These are phyloP conservation scores for Stagonosporopsis rhizophila DNA, from an alignment of 2,329 filamentous ascomycete species.

Conservation along the genomic window DNA sequence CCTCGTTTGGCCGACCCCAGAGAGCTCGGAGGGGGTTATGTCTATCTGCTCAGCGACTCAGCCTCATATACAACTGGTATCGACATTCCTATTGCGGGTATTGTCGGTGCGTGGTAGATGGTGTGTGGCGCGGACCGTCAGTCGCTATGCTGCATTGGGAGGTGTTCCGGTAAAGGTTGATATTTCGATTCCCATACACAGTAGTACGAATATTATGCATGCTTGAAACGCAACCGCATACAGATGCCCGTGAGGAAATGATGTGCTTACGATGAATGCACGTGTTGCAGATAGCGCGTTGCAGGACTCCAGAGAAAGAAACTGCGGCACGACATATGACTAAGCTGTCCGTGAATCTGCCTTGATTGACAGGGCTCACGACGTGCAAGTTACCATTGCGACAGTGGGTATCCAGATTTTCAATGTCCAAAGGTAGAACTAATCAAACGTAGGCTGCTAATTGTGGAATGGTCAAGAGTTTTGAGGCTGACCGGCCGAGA, in stretches of 20 bases:
- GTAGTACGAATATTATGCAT: constrained; percentile 19
- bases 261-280: too few species aligned
- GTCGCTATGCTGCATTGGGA: constrained; percentile 30
- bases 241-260: neutral
- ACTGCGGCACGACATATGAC: neutral
- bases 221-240: neutral
- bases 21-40: constrained; percentile 59
- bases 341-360: neutral
- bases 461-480: neutral
- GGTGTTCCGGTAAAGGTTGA: constrained; percentile 25
- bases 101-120: constrained; percentile 54
- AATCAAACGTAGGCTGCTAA: neutral
- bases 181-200: constrained; percentile 3
- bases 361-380: neutral
- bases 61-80: constrained; percentile 59
- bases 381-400: neutral
- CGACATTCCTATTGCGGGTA: constrained; percentile 58
- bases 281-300: neutral
- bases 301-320: neutral
- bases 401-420: neutral
- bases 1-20: constrained; percentile 59
- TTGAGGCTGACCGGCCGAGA: constrained; percentile 6
- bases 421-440: too few species aligned
- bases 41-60: constrained; percentile 56
- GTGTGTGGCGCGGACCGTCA: neutral